Evolutionary conservation across 441 rosid genomes (phyloP), one percentile per base, ranked within the genome.

Genomic region (Bocquillonia castaneifolia): DNA sequence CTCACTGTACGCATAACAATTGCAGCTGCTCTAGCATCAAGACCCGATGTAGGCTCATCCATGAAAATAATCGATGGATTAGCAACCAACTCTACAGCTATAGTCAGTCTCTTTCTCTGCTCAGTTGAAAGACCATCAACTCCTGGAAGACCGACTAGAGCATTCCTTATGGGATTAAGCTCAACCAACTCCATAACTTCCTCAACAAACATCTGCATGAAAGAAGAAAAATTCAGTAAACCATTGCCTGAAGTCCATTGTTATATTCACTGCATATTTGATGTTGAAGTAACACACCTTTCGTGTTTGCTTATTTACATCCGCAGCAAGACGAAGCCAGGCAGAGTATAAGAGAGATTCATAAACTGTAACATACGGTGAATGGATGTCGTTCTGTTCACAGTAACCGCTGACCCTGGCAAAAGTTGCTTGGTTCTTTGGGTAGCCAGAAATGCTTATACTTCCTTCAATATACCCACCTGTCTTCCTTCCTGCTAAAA

Each of bases 21-120:
- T 28, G 93, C 96, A 29, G 93, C 96, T 50, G 96, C 93, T 83
- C 96, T 80, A 53, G 96, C 96, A 73, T 90, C 96, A 8, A 90
- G 88, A 12, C 96, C 93, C 62, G 93, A 86, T 7, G 91, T 90
- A 10, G 96, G 94, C 65, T 90, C 96, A 45, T 90, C 96, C 93
- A 88, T 86, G 74, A 90, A 90, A 53, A 87, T 85, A 18, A 90
- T 81, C 2, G 93, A 88, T 3, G 96, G 96, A 77, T 86, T 88
- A 10, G 93, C 91, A 36, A 88, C 96, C 73, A 90, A 67, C 31
- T 91, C 97, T 47, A 90, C 97, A 0, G 97, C 97, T 61, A 90
- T 86, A 0, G 94, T 88, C 17, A 90, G 78, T 61, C 93, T 74
- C 74, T 90, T 88, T 59, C 91, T 77, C 61, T 86, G 93, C 70